These are phyloP conservation scores for Alternaria metachromatica DNA, from an alignment of 2,329 filamentous ascomycete species.

Conservation along the genomic window DNA sequence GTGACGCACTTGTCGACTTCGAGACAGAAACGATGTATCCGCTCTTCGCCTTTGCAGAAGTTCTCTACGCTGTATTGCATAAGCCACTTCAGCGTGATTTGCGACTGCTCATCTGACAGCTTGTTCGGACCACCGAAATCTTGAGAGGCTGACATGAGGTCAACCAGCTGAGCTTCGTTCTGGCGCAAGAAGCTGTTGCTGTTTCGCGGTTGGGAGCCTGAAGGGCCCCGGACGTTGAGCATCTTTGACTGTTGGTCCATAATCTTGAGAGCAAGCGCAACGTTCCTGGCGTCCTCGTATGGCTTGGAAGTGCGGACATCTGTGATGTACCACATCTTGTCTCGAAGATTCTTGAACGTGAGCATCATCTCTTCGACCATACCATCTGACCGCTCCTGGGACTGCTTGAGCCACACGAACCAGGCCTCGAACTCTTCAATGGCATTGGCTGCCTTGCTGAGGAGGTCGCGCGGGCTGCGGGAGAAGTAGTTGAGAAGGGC, in stretches of 20 bases:
- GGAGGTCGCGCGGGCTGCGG: conserved; percentile 71
- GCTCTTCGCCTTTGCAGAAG: conserved; percentile 92
- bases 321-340: conserved; percentile 99
- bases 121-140: conserved; percentile 93
- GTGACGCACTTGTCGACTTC: conserved; percentile 87
- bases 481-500: conserved; percentile 77
- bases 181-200: conserved; percentile 72
- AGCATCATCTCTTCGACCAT: conserved; percentile 77
- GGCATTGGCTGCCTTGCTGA: conserved; percentile 72
- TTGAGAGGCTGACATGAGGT: conserved; percentile 80
- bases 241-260: conserved; percentile 71
- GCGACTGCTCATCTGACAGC: conserved; percentile 91
- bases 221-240: conserved; percentile 49
- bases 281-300: conserved; percentile 85
- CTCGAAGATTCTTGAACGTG: conserved; percentile 75
- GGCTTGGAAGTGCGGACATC: conserved; percentile 89
- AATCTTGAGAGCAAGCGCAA: conserved; percentile 85
- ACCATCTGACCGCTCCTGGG: conserved; percentile 77
- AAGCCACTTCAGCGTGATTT: conserved; percentile 83
- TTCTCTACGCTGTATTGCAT: conserved; percentile 84
- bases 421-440: conserved; percentile 81
- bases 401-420: conserved; percentile 84
- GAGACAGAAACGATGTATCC: conserved; percentile 91
- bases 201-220: conserved; percentile 50
- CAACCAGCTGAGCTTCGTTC: conserved; percentile 83